phyloP scores from a whole-genome alignment of 768 basidiomycete species.

The Kwoniella newhampshirensis region DNA sequence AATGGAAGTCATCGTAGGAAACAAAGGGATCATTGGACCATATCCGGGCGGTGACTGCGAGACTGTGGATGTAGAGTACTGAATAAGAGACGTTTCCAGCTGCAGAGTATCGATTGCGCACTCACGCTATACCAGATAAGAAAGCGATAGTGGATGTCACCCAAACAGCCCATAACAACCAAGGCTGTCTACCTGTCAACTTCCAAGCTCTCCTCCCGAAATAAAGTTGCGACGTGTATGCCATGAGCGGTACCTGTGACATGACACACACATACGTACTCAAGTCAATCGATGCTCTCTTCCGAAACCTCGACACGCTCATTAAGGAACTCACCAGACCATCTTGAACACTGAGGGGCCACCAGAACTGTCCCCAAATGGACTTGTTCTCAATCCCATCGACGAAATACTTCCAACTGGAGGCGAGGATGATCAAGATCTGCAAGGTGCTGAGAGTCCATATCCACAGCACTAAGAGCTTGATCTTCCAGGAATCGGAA shows the following conservation, averaged over 20 bases:
- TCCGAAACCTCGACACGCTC: neutral
- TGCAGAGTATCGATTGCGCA: neutral
- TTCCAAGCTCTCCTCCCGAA: conserved; percentile 44
- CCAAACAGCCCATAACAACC: conserved; percentile 30
- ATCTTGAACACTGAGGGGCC: conserved; percentile 46
- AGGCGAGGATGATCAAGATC: conserved; percentile 39
- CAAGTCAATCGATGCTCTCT: too few species aligned
- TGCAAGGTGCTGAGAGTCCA: conserved; percentile 33
- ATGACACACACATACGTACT: neutral
- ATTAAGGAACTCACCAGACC: conserved; percentile 35
- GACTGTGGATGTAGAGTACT: conserved; percentile 22
- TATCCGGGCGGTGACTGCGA: conserved; percentile 42
- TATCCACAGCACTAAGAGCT: conserved; percentile 37
- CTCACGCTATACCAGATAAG: conserved; percentile 41
- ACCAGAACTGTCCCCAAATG: conserved; percentile 48
- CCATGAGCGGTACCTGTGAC: conserved; percentile 42
- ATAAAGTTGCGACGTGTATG: conserved; percentile 42
- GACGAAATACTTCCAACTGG: conserved; percentile 40
- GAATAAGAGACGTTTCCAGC: neutral
- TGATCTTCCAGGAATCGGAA: conserved; percentile 13
- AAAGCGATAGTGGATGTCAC: conserved; percentile 34
- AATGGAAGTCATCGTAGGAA: conserved; percentile 16
- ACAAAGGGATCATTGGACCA: conserved; percentile 45
- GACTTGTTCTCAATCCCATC: conserved; percentile 25
- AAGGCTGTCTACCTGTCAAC: conserved; percentile 30